Base-by-base conservation (phyloP, 768 basidiomycete species). In the Tephrocybe rancida region DNA sequence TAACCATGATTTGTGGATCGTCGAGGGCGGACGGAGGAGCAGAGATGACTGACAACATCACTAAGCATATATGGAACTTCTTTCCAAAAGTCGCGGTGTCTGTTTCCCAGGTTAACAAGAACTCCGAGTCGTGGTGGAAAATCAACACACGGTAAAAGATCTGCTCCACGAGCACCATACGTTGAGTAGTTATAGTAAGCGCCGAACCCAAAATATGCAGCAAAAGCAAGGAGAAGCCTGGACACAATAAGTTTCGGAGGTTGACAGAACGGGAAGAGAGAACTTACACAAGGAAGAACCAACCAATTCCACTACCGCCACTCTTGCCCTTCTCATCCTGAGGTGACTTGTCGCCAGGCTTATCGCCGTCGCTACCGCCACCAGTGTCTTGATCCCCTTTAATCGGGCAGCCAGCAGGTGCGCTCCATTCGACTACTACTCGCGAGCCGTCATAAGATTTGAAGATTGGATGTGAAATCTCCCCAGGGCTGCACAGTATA, bases 31-130 rank as follows among this genome's bases (percentile, higher is more conserved):
- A 89, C 80, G 39, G 79, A 79, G 14, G 88, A 85, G 68, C 89
- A 92, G 34, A 93, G 70, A 70, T 92, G 90, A 19, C 85, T 82
- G 47, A 87, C 66, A 21, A 94, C 87, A 61, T 93, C 92, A 38
- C 79, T 78, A 41, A 92, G 67, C 84, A 94, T 88, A 60, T 90
- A 92, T 3, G 92, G 92, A 2, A 93, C 89, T 70, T 94, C 92
- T 67, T 84, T 75, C 91, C 91, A 93, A 69, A 94, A 94, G 65
- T 92, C 90, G 44, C 91, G 88, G 70, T 94, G 91, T 54, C 90
- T 93, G 58, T 25, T 56, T 44, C 37, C 38, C 37, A 48, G 50
- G 54, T 60, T 44, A 61, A 49, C 11, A 38, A 49, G 48, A 54
- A 10, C 44, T 27, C n/a, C 47, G 26, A n/a, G 45, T 35, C 32